Base-by-base conservation (phyloP, 2,329 filamentous ascomycete species). In the Arthrobotrys musiformis region DNA sequence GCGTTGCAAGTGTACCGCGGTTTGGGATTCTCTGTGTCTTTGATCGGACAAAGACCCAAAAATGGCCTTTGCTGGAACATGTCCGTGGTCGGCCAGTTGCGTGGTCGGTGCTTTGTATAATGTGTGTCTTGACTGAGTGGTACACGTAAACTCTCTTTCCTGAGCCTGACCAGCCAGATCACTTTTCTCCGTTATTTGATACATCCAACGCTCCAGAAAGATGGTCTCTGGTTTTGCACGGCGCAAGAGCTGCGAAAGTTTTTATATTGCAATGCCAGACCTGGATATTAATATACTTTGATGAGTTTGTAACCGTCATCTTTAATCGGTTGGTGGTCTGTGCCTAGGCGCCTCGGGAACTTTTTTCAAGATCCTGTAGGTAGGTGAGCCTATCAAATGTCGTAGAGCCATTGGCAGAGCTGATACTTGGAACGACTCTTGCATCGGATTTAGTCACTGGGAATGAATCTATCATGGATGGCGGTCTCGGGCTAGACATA, bases 21-120 rank as follows among this genome's bases (percentile, higher is more conserved):
- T 24, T 35, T 24, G 54, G 26, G 40, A 22, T 15, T 40, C 26
- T 35, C 6, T 40, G 54, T 26, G 19, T 9, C 30, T 26, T 40
- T n/a, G 54, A 58, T 40, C 33, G 33, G 54, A 40, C 33, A 40
- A 58, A 58, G 33, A 37, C 30, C 54, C 33, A 26, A 58, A 33
- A 58, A 26, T 24, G 30, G 33, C 17, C 33, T 40, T 40, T 19
- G n/a, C 33, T 40, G 11, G 19, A 56, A 22, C 19, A 33, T 40
- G 30, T 19, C 11, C 17, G 30, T 5, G n/a, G 37, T 40, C 17
- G 33, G 26, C 19, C 1, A 6, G 33, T 4, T 37, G 24, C 24
- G 24, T 58, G 30, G 13, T 17, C 4, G 4, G 4, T 19, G 19
- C 8, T 4, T 8, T 42, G 15, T n/a, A 9, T 33, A 4, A 5